Conservation (phyloP, 2,329 filamentous ascomycete species). For the Aspergillus cejpii region DNA sequence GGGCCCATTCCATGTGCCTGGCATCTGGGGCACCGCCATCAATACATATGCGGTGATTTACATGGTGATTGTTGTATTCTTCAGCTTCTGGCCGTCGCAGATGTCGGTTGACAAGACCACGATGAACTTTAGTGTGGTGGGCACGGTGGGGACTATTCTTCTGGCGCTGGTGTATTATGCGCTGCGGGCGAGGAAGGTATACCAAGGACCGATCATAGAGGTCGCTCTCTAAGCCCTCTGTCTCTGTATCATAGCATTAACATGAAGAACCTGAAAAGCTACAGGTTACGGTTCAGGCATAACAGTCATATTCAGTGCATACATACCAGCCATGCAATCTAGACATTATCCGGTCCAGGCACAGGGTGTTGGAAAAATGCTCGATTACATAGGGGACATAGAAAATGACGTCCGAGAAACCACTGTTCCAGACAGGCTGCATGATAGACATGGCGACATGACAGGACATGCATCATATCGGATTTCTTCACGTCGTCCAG, state of each 20-base stretch:
- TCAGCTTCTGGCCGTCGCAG: constrained; percentile 44
- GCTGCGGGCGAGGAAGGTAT: constrained; percentile 30
- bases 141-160: constrained; percentile 38
- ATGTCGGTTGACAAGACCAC: constrained; percentile 33
- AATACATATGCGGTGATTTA: constrained; percentile 43
- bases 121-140: constrained; percentile 45
- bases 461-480: neutral
- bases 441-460: neutral
- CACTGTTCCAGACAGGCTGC: neutral
- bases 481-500: neutral
- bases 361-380: neutral
- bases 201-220: constrained; percentile 28
- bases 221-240: neutral
- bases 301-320: too few species aligned
- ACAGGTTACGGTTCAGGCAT: too few species aligned
- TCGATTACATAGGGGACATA: neutral
- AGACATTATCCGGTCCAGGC: neutral
- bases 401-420: neutral
- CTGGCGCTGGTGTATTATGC: constrained; percentile 39
- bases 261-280: too few species aligned
- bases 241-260: too few species aligned
- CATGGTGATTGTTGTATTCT: constrained; percentile 44
- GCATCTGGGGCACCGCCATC: constrained; percentile 37
- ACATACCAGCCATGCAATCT: too few species aligned
- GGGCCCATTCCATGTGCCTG: constrained; percentile 26